Evolutionary conservation across 1,284 basidiomycete genomes (phyloP).

Genomic region (Cutaneotrichosporon sp.): DNA sequence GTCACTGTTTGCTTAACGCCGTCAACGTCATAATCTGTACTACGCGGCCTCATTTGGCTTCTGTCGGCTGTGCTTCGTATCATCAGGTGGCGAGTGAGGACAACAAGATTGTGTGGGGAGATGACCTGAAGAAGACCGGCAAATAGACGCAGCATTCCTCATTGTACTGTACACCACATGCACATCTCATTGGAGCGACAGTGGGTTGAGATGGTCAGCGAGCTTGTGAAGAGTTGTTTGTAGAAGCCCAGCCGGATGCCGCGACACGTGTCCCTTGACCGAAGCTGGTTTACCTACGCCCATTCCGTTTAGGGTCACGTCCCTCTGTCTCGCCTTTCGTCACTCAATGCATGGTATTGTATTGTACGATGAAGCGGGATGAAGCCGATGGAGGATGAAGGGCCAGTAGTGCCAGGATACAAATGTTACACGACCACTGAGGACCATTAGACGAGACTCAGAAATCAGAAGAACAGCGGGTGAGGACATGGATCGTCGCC

Average conservation of each 20-base stretch:
- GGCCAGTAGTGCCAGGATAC: slow-evolving; percentile 1
- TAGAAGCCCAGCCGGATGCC: no score
- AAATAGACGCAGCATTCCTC: slow-evolving; percentile 4
- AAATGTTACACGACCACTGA: background rate
- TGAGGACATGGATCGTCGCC: slow-evolving; percentile 36
- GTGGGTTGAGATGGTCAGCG: no score
- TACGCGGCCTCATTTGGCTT: background rate
- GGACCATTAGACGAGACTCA: background rate
- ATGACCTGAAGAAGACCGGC: slow-evolving; percentile 11
- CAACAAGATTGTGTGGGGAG: slow-evolving; percentile 26
- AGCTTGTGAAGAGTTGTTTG: no score
- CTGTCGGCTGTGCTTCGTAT: background rate
- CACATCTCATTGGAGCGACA: background rate
- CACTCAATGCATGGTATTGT: background rate
- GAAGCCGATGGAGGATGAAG: background rate
- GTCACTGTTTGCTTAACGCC: no score
- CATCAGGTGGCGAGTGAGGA: slow-evolving; percentile 20
- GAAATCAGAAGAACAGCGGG: slow-evolving; percentile 38
- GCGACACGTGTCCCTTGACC: no score
- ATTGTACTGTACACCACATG: background rate
- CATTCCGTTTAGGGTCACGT: no score
- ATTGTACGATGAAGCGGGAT: background rate
- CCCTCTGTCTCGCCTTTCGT: background rate
- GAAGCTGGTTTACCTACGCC: no score
- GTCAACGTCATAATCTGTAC: no score